Conservation (phyloP, 1,284 basidiomycete genomes). For the Xanthoconium separans region DNA sequence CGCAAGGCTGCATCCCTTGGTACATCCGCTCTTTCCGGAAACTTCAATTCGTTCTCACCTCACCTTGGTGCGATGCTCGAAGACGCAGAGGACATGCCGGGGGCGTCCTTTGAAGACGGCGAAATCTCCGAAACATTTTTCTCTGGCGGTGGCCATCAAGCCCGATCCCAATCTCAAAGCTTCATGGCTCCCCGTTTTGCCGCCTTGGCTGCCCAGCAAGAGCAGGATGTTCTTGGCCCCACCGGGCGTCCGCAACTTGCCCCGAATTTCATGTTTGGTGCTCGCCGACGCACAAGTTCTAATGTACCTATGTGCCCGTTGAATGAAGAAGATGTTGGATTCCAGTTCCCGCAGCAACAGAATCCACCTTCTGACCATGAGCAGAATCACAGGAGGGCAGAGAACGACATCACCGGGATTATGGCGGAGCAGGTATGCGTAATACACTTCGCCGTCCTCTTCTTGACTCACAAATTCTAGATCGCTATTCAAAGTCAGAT, state of each 20-base stretch:
- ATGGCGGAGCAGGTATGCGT: conserved; percentile 83
- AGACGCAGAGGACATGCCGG: conserved; percentile 63
- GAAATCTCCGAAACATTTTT: conserved; percentile 65
- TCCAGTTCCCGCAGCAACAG: conserved; percentile 80
- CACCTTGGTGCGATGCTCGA: conserved; percentile 81
- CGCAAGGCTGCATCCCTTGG: conserved; percentile 79
- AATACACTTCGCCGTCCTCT: background rate
- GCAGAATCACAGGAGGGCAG: conserved; percentile 52
- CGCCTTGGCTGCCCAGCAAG: conserved; percentile 78
- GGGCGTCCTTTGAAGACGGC: conserved; percentile 65
- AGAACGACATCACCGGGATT: conserved; percentile 78
- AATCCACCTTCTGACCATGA: conserved; percentile 43
- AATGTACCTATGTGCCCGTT: conserved; percentile 62
- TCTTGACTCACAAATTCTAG: conserved; percentile 41
- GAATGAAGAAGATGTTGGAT: conserved; percentile 74
- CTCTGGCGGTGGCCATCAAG: conserved; percentile 55
- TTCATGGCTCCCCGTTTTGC: conserved; percentile 88
- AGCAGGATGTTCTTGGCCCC: conserved; percentile 66
- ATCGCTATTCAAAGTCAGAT: conserved; percentile 90
- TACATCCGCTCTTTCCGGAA: conserved; percentile 51
- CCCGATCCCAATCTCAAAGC: conserved; percentile 72
- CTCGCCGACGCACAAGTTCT: conserved; percentile 54
- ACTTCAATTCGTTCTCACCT: conserved; percentile 70
- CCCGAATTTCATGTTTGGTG: conserved; percentile 86
- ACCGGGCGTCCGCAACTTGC: conserved; percentile 87